A percentile compares a stretch with the other conserved stretches of the same genome.
These are phyloP conservation scores for Spatholobus suberectus DNA, from an alignment of 306 rosid genomes.

Conservation along the genomic window DNA sequence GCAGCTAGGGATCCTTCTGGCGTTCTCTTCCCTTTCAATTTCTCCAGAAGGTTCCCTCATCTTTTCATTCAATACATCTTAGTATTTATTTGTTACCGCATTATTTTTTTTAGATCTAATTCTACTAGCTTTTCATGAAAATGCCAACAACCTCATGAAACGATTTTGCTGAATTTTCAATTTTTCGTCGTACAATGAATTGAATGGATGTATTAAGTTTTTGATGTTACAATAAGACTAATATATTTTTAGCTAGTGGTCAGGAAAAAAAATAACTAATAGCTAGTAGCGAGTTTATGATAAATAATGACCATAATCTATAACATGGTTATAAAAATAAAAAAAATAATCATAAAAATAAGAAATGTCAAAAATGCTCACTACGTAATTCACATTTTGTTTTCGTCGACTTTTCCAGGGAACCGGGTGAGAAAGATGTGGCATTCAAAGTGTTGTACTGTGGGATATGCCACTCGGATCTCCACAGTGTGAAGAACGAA, in stretches of 20 bases:
- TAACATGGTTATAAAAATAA: no score
- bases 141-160: no score
- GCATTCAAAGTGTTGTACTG: constrained; percentile 54
- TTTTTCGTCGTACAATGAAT: no score
- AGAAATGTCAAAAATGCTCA: background rate
- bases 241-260: no score
- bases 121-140: no score
- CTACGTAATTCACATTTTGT: no score
- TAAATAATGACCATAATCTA: no score
- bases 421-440: constrained; percentile 53
- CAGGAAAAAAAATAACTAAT: no score
- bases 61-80: background rate
- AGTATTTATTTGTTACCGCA: background rate
- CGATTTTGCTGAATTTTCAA: no score
- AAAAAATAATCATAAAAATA: no score
- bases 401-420: no score
- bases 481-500: constrained; percentile 52
- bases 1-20: constrained; percentile 55
- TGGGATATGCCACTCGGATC: constrained; percentile 69
- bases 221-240: background rate
- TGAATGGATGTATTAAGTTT: background rate
- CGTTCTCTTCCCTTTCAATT: constrained; percentile 53
- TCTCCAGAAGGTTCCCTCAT: constrained; percentile 49
- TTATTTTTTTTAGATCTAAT: background rate
- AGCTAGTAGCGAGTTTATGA: no score